Evolutionary conservation across 768 basidiomycete species (phyloP).

Genomic region (Leccinum barrowsii): DNA sequence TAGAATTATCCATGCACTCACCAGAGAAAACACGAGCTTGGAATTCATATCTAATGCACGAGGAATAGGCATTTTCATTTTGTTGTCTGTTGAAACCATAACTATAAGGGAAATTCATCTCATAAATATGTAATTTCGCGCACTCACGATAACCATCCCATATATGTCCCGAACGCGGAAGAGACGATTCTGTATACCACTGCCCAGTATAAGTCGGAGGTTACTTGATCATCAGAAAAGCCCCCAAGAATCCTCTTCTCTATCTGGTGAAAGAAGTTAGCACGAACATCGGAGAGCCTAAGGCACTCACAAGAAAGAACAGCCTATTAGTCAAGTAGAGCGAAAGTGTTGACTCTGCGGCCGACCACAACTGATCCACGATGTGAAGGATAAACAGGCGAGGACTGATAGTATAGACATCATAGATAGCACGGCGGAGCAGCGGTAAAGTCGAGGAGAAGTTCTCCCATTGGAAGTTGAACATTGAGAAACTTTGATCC

Average conservation of each 20-base stretch:
- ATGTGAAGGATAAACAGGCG: constrained; percentile 10
- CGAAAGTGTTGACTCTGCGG: constrained; percentile 16
- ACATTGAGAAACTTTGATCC: background rate
- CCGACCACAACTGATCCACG: constrained; percentile 14
- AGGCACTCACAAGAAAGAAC: constrained; percentile 17
- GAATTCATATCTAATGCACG: constrained; percentile 19
- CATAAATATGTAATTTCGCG: no score
- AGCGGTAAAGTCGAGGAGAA: background rate
- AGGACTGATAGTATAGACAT: constrained; percentile 23
- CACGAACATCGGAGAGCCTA: background rate
- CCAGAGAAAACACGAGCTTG: constrained; percentile 21
- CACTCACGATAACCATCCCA: constrained; percentile 20
- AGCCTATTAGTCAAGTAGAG: constrained; percentile 24
- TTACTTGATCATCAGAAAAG: background rate
- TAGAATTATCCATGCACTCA: background rate
- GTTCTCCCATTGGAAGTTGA: constrained; percentile 9
- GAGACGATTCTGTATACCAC: constrained; percentile 12
- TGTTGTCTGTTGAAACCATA: background rate
- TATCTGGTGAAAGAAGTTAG: constrained; percentile 13
- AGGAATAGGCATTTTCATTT: constrained; percentile 3
- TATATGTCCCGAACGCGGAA: constrained; percentile 10
- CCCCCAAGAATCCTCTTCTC: constrained; percentile 16
- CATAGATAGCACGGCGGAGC: constrained; percentile 15
- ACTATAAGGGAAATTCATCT: no score
- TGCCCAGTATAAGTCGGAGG: constrained; percentile 11